A percentile compares a stretch with the other conserved stretches of the same genome.
Evolutionary conservation across 305 asterid genomes (phyloP).

Genomic region (Euphrasia arctica): DNA sequence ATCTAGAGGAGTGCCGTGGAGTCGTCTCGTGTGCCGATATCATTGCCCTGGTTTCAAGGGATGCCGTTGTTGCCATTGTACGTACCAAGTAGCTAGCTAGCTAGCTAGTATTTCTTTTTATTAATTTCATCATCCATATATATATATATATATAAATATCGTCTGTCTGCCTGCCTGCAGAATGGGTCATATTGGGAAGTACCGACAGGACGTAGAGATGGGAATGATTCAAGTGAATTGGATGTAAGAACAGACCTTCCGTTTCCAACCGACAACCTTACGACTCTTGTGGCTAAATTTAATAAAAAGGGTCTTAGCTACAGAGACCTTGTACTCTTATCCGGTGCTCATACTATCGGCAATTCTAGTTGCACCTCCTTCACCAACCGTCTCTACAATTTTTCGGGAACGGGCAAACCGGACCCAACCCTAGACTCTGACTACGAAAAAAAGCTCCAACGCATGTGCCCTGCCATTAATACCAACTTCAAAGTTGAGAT

Average conservation of each 20-base stretch:
- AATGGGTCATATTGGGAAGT: conserved; percentile 86
- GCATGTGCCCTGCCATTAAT: no score
- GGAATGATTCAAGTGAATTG: conserved; percentile 49
- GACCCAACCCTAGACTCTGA: conserved; percentile 67
- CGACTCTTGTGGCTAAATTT: conserved; percentile 55
- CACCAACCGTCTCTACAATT: conserved; percentile 45
- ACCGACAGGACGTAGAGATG: conserved; percentile 81
- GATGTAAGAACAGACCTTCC: conserved; percentile 61
- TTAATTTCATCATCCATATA: no score
- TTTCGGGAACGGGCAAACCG: no score
- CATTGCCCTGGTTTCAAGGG: conserved; percentile 59
- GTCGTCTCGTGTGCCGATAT: conserved; percentile 72
- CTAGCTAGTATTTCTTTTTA: no score
- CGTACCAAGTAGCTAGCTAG: conserved; percentile 23
- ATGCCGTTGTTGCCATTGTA: conserved; percentile 54
- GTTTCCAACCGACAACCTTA: conserved; percentile 49
- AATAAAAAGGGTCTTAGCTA: conserved; percentile 63
- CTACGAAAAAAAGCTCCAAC: conserved; percentile 60
- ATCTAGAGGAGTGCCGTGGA: conserved; percentile 66
- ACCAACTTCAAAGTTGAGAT: conserved; percentile 51
- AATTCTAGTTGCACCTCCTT: conserved; percentile 40
- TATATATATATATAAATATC: no score
- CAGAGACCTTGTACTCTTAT: conserved; percentile 52
- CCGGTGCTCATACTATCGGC: conserved; percentile 68
- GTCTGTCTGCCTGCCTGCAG: no score